A percentile compares a stretch with the other conserved stretches of the same genome.
phyloP scores from a whole-genome alignment of 257 asterid genomes.

The Knoxia roxburghii region DNA sequence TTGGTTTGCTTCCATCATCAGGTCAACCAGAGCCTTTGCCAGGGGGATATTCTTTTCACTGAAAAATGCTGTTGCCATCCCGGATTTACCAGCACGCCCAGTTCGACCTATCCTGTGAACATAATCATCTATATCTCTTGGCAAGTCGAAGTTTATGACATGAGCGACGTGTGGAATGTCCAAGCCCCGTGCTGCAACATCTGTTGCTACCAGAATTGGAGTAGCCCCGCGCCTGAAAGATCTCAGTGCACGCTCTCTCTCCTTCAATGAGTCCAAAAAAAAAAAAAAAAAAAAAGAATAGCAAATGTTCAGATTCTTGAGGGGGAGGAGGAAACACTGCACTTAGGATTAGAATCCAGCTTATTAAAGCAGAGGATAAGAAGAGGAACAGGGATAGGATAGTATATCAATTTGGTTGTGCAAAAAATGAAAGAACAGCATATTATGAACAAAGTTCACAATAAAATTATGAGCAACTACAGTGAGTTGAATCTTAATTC shows the following conservation, averaged over 20 bases:
- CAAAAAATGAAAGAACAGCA: too few species aligned
- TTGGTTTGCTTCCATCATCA: constrained; percentile 63
- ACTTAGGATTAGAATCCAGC: not conserved
- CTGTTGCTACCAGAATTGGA: constrained; percentile 71
- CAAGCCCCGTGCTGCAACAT: constrained; percentile 70
- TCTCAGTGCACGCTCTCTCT: constrained; percentile 56
- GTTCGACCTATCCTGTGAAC: constrained; percentile 86
- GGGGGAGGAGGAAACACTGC: not conserved
- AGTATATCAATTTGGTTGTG: not conserved
- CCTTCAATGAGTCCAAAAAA: constrained; percentile 32
- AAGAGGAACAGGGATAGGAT: not conserved
- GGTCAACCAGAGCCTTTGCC: constrained; percentile 48
- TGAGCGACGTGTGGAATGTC: constrained; percentile 77
- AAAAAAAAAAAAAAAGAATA: not conserved
- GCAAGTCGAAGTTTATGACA: constrained; percentile 69
- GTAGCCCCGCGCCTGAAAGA: constrained; percentile 54
- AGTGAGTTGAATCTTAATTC: too few species aligned
- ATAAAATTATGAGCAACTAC: not conserved
- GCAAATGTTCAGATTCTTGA: not conserved
- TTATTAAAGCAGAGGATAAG: not conserved
- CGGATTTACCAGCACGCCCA: constrained; percentile 84
- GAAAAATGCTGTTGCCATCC: constrained; percentile 79
- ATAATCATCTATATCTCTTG: constrained; percentile 49
- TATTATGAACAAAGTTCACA: not conserved
- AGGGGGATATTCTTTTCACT: constrained; percentile 41